Evolutionary conservation across 108 stramenopile genomes (phyloP), one percentile per base, ranked within the genome.

Genomic region (Mayamaea pseudoterrestris): DNA sequence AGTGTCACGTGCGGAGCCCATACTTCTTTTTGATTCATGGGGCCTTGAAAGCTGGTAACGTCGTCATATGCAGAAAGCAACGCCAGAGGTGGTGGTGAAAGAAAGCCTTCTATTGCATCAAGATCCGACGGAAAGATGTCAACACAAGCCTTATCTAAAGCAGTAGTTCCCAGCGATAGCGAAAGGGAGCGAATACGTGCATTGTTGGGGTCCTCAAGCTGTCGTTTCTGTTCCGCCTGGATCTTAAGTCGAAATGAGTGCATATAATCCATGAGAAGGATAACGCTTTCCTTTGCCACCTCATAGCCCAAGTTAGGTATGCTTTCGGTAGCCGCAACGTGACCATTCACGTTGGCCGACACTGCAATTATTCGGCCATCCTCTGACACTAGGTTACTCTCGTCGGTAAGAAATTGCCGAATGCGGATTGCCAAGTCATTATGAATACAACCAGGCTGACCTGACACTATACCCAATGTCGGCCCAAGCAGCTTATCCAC

Each of bases 1-100:
- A 77, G 46, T 34, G 57, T 27, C 14, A 85, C 48, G 13, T 46
- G 58, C 18, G 74, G 74, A 23, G 72, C 55, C 83, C 83, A 85
- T 26, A 71, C 67, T 4, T 40, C 35, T 42, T 34, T 12, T 41
- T 20, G 14, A 20, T 35, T 14, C 36, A 53, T 35, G 25, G 46
- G 44, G 9, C 44, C 26, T 30, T 54, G 24, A 41, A 51, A 46
- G 25, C 60, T 32, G 22, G 23, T 27, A 8, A 41, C 35, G 58
- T 61, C 55, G 32, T 61, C 68, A 4, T 35, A 55, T 18, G 50
- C 60, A 41, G 30, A 57, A 42, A 68, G 63, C 75, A 66, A 61
- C 55, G 52, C 76, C 23, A 60, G 53, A 20, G 69, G 66, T 3
- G 73, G 73, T 13, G 54, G 29, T 12, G 44, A 27, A 16, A 70